phyloP scores from a whole-genome alignment of 1,284 basidiomycete genomes.

The Leccinum subspadiceum region DNA sequence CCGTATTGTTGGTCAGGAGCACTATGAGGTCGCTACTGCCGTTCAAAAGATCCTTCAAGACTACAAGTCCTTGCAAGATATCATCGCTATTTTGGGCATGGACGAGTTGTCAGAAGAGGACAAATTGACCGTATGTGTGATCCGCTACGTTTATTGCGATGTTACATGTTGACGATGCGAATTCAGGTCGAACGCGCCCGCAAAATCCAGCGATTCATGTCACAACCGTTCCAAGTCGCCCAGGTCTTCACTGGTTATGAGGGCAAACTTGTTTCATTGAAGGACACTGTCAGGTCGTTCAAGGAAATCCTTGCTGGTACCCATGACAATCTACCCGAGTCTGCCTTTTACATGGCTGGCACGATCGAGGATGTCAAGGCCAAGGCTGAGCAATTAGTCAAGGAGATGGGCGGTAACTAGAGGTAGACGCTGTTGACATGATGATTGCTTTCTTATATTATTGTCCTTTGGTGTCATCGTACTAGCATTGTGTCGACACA shows the following conservation, averaged over 20 bases:
- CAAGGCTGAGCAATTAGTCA: slow-evolving; percentile 95
- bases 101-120: slow-evolving; percentile 99
- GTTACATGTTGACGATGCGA: slow-evolving; percentile 7
- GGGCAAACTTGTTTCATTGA: slow-evolving; percentile 91
- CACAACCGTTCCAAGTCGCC: slow-evolving; percentile 98
- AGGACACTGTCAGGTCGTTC: slow-evolving; percentile 92
- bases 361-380: slow-evolving; percentile 93
- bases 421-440: slow-evolving; percentile 14
- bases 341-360: slow-evolving; percentile 92
- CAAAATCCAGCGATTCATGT: slow-evolving; percentile 98
- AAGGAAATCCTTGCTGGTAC: slow-evolving; percentile 92
- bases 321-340: slow-evolving; percentile 90
- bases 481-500: slow-evolving; percentile 9
- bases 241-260: slow-evolving; percentile 99
- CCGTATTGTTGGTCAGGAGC: slow-evolving; percentile 90
- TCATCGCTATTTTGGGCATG: slow-evolving; percentile 98
- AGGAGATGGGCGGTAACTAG: slow-evolving; percentile 77
- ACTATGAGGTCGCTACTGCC: slow-evolving; percentile 93
- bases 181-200: slow-evolving; percentile 81
- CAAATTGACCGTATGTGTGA: slow-evolving; percentile 86
- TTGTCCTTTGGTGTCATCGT: slow-evolving; percentile 3
- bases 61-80: slow-evolving; percentile 99
- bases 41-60: slow-evolving; percentile 99
- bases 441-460: slow-evolving; percentile 1
- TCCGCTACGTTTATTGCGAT: background rate